Evolutionary conservation across 768 basidiomycete species (phyloP).

Genomic region (Cantharellus anzutake): DNA sequence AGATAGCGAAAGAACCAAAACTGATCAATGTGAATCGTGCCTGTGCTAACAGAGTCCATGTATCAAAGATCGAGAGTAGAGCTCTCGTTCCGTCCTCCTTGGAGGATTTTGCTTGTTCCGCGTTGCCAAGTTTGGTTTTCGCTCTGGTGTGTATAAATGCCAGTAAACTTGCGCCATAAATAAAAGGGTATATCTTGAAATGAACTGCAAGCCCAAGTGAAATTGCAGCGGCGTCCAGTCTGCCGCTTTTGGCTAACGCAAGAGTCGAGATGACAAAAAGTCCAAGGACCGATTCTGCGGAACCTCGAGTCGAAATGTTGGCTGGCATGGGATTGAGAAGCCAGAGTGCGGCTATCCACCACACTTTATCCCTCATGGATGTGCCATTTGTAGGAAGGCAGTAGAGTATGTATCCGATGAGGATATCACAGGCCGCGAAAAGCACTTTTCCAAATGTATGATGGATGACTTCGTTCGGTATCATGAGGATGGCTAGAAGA

Average conservation of each 20-base stretch:
- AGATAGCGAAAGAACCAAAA: conserved; percentile 40
- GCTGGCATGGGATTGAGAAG: conserved; percentile 89
- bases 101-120: too few species aligned
- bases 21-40: conserved; percentile 53
- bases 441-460: conserved; percentile 82
- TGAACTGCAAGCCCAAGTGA: conserved; percentile 70
- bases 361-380: conserved; percentile 14
- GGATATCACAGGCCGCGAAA: conserved; percentile 67
- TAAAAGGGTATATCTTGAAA: conserved; percentile 93
- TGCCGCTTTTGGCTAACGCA: conserved; percentile 33
- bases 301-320: conserved; percentile 92
- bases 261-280: conserved; percentile 58
- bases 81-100: too few species aligned
- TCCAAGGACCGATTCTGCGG: conserved; percentile 77
- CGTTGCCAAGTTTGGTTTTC: not conserved
- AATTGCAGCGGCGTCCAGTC: conserved; percentile 49
- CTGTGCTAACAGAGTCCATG: not conserved
- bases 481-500: conserved; percentile 60
- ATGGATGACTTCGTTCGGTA: conserved; percentile 65
- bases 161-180: conserved; percentile 71
- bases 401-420: conserved; percentile 59
- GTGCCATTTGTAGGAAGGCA: not conserved
- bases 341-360: conserved; percentile 45
- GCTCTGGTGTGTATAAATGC: conserved; percentile 25
- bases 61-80: not conserved